Evolutionary conservation across 176 grass and related monocot species (phyloP).

Genomic region (Ampelocalamus luodianensis): DNA sequence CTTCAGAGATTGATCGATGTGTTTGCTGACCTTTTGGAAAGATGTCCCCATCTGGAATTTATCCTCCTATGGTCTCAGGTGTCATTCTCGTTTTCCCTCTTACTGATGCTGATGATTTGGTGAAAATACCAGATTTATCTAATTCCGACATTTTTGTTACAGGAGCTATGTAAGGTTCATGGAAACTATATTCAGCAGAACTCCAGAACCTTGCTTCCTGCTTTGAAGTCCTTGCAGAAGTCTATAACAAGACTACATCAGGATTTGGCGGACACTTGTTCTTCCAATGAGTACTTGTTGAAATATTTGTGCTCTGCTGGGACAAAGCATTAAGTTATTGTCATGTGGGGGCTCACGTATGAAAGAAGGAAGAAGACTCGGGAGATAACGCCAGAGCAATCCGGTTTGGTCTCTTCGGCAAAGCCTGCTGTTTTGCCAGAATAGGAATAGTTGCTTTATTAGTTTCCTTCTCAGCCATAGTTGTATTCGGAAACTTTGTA

Average conservation of each 20-base stretch:
- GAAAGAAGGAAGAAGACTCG: no score
- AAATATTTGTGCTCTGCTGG: slow-evolving; percentile 74
- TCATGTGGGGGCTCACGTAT: no score
- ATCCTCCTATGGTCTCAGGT: slow-evolving; percentile 92
- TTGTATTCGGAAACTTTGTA: no score
- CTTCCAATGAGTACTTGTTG: slow-evolving; percentile 92
- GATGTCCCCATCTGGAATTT: slow-evolving; percentile 92
- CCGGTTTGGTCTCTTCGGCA: no score
- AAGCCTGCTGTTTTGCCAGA: no score
- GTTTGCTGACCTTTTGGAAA: slow-evolving; percentile 83
- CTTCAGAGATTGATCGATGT: slow-evolving; percentile 87
- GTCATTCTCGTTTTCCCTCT: neutral
- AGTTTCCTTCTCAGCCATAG: no score
- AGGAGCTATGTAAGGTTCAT: slow-evolving; percentile 92
- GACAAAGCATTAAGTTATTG: slow-evolving; percentile 55
- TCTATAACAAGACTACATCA: slow-evolving; percentile 91
- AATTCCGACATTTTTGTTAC: slow-evolving; percentile 18
- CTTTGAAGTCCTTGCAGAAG: slow-evolving; percentile 85
- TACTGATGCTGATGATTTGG: neutral
- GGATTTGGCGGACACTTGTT: slow-evolving; percentile 89
- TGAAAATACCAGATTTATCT: neutral
- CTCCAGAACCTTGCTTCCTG: slow-evolving; percentile 79
- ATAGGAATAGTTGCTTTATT: no score
- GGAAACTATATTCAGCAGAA: slow-evolving; percentile 92
- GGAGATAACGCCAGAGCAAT: no score